Evolutionary conservation across 352 stramenopile species (phyloP).

Genomic region (Phytophthora rubi): DNA sequence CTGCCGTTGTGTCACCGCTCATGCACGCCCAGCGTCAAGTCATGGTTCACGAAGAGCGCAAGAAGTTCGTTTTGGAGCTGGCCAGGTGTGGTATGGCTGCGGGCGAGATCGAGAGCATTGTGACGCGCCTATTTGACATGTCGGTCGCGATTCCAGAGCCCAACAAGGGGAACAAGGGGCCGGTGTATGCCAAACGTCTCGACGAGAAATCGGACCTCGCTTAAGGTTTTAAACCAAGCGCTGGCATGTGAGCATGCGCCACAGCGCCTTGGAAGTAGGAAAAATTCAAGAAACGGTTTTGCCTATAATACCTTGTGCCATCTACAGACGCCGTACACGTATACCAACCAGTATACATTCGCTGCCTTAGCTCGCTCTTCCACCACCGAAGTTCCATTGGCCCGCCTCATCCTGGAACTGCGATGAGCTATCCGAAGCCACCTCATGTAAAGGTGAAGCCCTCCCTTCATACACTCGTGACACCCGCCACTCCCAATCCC

Average conservation of each 20-base stretch:
- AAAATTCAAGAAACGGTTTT: background rate
- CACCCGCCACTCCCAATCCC: background rate
- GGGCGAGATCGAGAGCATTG: constrained; percentile 12
- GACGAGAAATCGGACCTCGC: background rate
- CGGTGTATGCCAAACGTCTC: background rate
- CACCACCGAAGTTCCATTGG: background rate
- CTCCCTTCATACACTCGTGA: background rate
- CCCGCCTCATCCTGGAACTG: background rate
- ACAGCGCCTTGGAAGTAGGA: background rate
- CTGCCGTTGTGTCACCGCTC: background rate
- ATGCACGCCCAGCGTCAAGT: background rate
- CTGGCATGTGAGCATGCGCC: background rate
- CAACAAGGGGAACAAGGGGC: background rate
- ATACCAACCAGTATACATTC: background rate
- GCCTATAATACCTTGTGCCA: background rate
- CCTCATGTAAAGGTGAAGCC: background rate
- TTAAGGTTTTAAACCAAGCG: background rate
- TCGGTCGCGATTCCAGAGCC: background rate
- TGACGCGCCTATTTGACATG: background rate
- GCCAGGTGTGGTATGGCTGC: constrained; percentile 2
- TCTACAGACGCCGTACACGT: too few relatives aligned
- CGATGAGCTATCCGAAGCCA: background rate
- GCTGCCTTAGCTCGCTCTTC: background rate
- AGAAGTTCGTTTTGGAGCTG: constrained; percentile 5
- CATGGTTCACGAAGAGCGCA: constrained; percentile 3